Evolutionary conservation across 257 asterid species (phyloP).

Genomic region (Solanum sejunctum): DNA sequence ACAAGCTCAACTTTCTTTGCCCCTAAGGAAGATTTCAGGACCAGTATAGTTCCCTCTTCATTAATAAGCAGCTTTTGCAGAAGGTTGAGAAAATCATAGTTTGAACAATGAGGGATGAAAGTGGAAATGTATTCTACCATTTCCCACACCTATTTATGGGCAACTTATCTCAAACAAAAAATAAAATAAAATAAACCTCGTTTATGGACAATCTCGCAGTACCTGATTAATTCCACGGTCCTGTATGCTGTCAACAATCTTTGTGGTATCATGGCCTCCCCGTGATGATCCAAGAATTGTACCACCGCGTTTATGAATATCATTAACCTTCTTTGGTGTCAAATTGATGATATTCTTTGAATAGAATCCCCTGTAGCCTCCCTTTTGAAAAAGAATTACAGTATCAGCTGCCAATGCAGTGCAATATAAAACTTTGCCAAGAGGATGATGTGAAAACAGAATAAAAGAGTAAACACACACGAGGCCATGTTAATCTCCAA

Average conservation of each 20-base stretch:
- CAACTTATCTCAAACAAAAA: not conserved
- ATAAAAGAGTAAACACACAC: not conserved
- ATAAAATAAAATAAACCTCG: not conserved
- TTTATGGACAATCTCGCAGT: not conserved
- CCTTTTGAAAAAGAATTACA: conserved; percentile 41
- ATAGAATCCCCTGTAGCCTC: conserved; percentile 94
- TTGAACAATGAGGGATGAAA: not conserved
- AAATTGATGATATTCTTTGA: conserved; percentile 59
- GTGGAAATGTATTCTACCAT: not conserved
- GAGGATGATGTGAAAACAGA: not conserved
- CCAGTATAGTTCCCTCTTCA: not conserved
- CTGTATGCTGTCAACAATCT: conserved; percentile 91
- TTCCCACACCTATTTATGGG: not conserved
- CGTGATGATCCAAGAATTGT: conserved; percentile 91
- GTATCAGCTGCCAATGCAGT: not conserved
- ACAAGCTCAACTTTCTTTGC: not conserved
- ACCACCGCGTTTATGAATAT: conserved; percentile 96
- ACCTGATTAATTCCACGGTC: conserved; percentile 98
- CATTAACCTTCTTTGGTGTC: conserved; percentile 74
- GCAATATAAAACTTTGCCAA: not conserved
- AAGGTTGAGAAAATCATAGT: not conserved
- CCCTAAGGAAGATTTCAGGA: not conserved
- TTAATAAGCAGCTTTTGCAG: not conserved
- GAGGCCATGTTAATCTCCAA: not conserved
- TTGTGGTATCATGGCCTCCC: conserved; percentile 93